Conservation (phyloP, 208 protist species). For the Crithidia fasciculata region DNA sequence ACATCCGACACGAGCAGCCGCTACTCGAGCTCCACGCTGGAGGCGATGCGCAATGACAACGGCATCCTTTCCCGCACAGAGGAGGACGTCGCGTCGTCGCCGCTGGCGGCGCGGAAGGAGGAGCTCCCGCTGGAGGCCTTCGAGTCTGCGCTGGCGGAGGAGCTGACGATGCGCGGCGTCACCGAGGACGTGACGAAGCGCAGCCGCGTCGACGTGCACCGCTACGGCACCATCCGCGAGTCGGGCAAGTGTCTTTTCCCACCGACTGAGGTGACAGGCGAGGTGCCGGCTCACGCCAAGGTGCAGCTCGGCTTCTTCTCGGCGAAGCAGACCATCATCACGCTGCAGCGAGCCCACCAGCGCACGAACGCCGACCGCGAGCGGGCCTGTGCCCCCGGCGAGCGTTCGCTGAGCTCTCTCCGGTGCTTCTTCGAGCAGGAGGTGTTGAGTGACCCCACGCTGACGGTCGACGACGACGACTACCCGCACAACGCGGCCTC, state of each 20-base stretch:
- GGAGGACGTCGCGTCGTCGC: conserved; percentile 6
- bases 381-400: conserved; percentile 26
- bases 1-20: conserved; percentile 25
- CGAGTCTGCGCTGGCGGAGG: conserved; percentile 47
- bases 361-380: conserved; percentile 55
- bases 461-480: conserved; percentile 78
- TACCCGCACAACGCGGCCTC: conserved; percentile 63
- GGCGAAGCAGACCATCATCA: conserved; percentile 82
- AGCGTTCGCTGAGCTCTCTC: conserved; percentile 52
- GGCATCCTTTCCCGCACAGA: conserved; percentile 47
- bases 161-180: conserved; percentile 40
- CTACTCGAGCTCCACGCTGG: conserved; percentile 26
- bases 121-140: conserved; percentile 52
- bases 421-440: conserved; percentile 81
- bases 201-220: conserved; percentile 56
- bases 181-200: conserved; percentile 45
- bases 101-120: conserved; percentile 9
- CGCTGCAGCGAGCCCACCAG: conserved; percentile 25
- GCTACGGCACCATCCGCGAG: conserved; percentile 80
- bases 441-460: conserved; percentile 52
- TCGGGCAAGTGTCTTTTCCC: conserved; percentile 81
- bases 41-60: conserved; percentile 57
- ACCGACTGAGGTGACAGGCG: conserved; percentile 39
- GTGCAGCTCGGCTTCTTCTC: conserved; percentile 88
- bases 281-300: conserved; percentile 54